Evolutionary conservation across 208 protist genomes (phyloP).

Genomic region (Trichomonas vaginalis): DNA sequence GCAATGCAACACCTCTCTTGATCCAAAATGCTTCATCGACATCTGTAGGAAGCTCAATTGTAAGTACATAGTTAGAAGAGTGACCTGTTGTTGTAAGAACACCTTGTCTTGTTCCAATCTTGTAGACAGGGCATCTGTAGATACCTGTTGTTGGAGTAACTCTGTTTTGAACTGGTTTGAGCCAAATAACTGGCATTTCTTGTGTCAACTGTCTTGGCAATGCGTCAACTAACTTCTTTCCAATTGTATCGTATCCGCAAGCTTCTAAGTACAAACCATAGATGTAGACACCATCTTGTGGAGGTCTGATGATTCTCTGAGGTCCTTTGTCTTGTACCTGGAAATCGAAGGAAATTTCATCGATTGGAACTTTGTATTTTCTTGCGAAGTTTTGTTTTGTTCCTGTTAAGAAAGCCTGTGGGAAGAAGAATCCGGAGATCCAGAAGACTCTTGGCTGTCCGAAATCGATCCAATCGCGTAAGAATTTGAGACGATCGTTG

Average conservation of each 20-base stretch:
- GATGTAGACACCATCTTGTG: conserved; percentile 39
- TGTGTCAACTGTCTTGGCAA: conserved; percentile 29
- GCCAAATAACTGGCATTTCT: conserved; percentile 45
- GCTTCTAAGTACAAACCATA: conserved; percentile 41
- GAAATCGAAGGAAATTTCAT: conserved; percentile 38
- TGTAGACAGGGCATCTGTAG: conserved; percentile 52
- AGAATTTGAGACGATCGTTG: conserved; percentile 38
- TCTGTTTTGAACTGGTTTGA: conserved; percentile 27
- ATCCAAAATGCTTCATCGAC: conserved; percentile 44
- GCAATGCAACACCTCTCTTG: conserved; percentile 27
- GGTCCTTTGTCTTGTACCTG: conserved; percentile 23
- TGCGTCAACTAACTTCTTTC: conserved; percentile 21
- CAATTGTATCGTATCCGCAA: conserved; percentile 25
- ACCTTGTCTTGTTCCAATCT: conserved; percentile 50
- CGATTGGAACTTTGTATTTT: conserved; percentile 37
- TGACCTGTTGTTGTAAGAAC: conserved; percentile 84
- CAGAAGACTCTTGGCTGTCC: conserved; percentile 42
- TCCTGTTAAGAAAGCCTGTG: conserved; percentile 62
- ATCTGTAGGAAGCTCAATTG: conserved; percentile 55
- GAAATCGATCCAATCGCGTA: conserved; percentile 40
- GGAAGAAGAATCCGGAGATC: conserved; percentile 82
- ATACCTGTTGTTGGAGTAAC: conserved; percentile 23
- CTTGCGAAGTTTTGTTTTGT: conserved; percentile 38
- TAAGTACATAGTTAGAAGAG: conserved; percentile 83
- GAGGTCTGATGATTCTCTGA: not conserved